Percentiles rank a stretch among this genome's conserved stretches.
Evolutionary conservation across 768 basidiomycete species (phyloP).

Genomic region (Boletus coccyginus): DNA sequence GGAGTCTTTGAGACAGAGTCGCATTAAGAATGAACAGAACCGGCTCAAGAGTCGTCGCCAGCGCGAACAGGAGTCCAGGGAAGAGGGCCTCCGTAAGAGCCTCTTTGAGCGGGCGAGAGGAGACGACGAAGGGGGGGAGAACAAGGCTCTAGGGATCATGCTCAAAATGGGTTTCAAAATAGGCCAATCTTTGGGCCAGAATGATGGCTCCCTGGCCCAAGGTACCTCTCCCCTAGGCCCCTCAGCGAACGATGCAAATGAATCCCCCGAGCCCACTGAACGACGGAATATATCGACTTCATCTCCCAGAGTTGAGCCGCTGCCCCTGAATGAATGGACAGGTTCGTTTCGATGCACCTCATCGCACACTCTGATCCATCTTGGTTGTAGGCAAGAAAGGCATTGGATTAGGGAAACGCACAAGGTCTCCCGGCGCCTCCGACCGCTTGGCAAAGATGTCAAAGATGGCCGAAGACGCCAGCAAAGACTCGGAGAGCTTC

Average conservation of each 20-base stretch:
- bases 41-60: conserved; percentile 58
- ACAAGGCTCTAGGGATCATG: conserved; percentile 87
- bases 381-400: conserved; percentile 66
- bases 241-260: conserved; percentile 1
- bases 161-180: conserved; percentile 93
- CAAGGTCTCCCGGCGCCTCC: conserved; percentile 58
- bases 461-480: conserved; percentile 51
- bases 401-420: conserved; percentile 68
- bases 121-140: conserved; percentile 45
- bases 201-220: conserved; percentile 12
- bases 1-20: conserved; percentile 55
- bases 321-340: conserved; percentile 79
- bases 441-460: conserved; percentile 74
- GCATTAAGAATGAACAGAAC: conserved; percentile 66
- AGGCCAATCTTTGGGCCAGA: conserved; percentile 70
- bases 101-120: conserved; percentile 77
- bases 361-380: conserved; percentile 1
- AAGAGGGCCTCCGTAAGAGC: conserved; percentile 76
- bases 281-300: not conserved
- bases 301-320: conserved; percentile 59
- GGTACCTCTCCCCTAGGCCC: not conserved
- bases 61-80: conserved; percentile 69
- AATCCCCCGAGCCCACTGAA: conserved; percentile 2
- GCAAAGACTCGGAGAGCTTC: conserved; percentile 48
- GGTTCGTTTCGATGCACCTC: conserved; percentile 44